These are phyloP conservation scores for Aspergillus udagawae DNA, from an alignment of 2,329 filamentous ascomycete species.

Conservation along the genomic window DNA sequence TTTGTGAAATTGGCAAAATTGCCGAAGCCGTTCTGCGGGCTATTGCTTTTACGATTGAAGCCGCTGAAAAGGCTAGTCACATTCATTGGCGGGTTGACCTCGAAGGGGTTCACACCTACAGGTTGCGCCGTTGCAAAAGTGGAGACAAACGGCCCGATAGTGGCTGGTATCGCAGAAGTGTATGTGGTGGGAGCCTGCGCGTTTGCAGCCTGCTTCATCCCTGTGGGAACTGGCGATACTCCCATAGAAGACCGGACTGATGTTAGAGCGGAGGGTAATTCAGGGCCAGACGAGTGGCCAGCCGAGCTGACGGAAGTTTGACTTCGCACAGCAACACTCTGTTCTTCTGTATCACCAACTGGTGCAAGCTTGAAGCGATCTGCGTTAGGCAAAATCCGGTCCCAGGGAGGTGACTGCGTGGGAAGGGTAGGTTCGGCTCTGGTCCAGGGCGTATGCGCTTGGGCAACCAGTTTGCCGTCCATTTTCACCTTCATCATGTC, in stretches of 20 bases:
- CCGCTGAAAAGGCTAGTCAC: not conserved
- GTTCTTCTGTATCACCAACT: not conserved
- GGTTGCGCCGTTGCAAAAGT: not conserved
- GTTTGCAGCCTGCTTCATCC: not conserved
- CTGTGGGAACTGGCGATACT: not conserved
- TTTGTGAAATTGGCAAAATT: not conserved
- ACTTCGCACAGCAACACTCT: not conserved
- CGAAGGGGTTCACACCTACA: not conserved
- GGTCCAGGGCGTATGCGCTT: slow-evolving; percentile 8
- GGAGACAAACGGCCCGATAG: not conserved
- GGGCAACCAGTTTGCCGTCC: slow-evolving; percentile 3
- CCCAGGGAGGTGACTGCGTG: slow-evolving; percentile 4
- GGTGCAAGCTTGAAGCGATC: slow-evolving; percentile 3
- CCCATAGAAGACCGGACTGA: not conserved
- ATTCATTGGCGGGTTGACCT: not conserved
- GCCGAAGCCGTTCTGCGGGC: not conserved
- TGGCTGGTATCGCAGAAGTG: not conserved
- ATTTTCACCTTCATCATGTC: slow-evolving; percentile 7
- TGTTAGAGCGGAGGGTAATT: not conserved
- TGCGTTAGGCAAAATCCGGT: not conserved
- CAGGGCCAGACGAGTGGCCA: not conserved
- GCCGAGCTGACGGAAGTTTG: not conserved
- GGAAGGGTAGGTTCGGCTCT: not conserved
- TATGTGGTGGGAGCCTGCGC: not conserved
- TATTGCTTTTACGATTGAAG: not conserved